Percentiles rank a stretch among this genome's conserved stretches.
These are phyloP conservation scores for Leccinum subgranulosum DNA, from an alignment of 768 basidiomycete genomes.

Conservation along the genomic window DNA sequence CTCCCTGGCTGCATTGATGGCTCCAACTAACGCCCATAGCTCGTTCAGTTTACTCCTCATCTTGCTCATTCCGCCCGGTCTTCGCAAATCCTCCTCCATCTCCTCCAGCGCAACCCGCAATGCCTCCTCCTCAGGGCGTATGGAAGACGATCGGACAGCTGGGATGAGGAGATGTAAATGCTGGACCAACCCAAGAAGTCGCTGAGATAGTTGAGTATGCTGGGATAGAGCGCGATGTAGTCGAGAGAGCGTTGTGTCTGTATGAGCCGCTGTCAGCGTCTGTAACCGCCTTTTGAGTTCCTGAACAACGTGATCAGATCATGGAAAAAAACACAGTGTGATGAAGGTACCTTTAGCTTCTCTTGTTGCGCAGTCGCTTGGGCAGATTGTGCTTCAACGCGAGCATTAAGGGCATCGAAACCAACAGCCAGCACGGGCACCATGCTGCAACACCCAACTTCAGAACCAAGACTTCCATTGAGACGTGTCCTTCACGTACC, in stretches of 20 bases:
- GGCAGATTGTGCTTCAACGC: constrained; percentile 70
- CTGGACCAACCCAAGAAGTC: constrained; percentile 65
- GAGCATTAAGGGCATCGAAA: constrained; percentile 76
- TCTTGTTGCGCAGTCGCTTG: constrained; percentile 67
- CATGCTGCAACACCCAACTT: constrained; percentile 42
- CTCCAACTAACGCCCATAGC: constrained; percentile 81
- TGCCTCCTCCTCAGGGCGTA: constrained; percentile 78
- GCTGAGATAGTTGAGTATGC: constrained; percentile 69
- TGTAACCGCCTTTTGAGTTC: constrained; percentile 67
- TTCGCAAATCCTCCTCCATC: constrained; percentile 67
- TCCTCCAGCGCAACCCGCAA: constrained; percentile 69
- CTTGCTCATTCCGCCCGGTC: constrained; percentile 49
- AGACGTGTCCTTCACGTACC: constrained; percentile 39
- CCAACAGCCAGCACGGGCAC: constrained; percentile 80
- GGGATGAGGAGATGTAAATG: constrained; percentile 81
- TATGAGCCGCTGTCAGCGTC: constrained; percentile 58
- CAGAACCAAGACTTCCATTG: neutral
- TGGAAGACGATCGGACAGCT: constrained; percentile 66
- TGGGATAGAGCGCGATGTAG: constrained; percentile 57
- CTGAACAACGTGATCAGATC: constrained; percentile 28
- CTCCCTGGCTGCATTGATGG: constrained; percentile 59
- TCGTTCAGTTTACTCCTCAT: constrained; percentile 76
- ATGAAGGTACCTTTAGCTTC: constrained; percentile 49
- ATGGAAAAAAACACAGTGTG: neutral
- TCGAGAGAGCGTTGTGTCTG: constrained; percentile 64